phyloP scores from a whole-genome alignment of 1,284 basidiomycete genomes.

The Agroathelia rolfsii region DNA sequence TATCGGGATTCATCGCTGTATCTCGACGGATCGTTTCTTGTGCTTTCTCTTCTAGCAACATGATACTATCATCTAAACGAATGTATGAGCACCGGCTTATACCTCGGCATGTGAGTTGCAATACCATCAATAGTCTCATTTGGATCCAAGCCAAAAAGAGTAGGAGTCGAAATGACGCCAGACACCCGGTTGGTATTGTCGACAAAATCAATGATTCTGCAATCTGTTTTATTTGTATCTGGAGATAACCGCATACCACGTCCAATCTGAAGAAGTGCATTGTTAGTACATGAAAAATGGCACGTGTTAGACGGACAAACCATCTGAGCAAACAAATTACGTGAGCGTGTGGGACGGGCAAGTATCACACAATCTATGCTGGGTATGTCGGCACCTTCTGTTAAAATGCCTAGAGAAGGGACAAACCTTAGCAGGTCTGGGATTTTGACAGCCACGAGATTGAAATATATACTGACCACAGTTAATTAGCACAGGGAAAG shows the following conservation, averaged over 20 bases:
- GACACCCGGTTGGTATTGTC: slow-evolving; percentile 64
- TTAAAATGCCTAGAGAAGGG: slow-evolving; percentile 61
- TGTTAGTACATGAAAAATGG: slow-evolving; percentile 1
- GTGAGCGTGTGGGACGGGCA: slow-evolving; percentile 79
- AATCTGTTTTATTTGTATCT: slow-evolving; percentile 74
- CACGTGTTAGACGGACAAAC: slow-evolving; percentile 28
- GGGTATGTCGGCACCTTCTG: slow-evolving; percentile 86
- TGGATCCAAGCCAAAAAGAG: slow-evolving; percentile 82
- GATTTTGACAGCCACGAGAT: background rate
- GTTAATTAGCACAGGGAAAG: slow-evolving; percentile 85
- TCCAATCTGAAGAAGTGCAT: slow-evolving; percentile 57
- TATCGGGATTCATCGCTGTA: slow-evolving; percentile 13
- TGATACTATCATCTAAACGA: slow-evolving; percentile 37
- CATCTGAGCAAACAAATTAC: slow-evolving; percentile 92
- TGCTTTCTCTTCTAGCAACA: slow-evolving; percentile 36
- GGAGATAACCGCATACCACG: slow-evolving; percentile 86
- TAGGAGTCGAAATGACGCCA: slow-evolving; percentile 76
- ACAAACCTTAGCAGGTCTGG: background rate
- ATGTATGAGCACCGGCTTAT: slow-evolving; percentile 7
- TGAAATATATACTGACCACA: slow-evolving; percentile 50
- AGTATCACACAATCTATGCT: slow-evolving; percentile 89
- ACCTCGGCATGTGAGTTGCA: no score
- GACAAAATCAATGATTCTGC: slow-evolving; percentile 87
- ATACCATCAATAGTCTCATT: slow-evolving; percentile 59
- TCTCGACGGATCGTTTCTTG: slow-evolving; percentile 15